These are phyloP conservation scores for Eragrostis curvula DNA, from an alignment of 176 grass and related monocot genomes.

Conservation along the genomic window DNA sequence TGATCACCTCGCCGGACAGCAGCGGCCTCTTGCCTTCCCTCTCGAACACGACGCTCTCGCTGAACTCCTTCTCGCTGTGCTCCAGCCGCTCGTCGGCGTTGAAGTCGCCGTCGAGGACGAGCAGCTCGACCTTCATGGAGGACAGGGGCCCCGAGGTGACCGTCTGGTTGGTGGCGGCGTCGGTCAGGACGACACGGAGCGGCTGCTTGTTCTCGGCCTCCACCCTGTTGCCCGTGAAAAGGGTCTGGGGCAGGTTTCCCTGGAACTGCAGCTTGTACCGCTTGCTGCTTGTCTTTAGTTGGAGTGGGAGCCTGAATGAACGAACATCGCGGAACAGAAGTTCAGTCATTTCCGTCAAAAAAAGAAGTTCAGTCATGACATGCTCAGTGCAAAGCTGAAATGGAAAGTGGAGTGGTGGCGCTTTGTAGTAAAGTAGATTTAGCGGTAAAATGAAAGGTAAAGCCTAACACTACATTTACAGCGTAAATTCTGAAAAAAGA, in stretches of 20 bases:
- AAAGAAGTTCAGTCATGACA: slow-evolving; percentile 36
- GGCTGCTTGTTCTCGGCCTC: slow-evolving; percentile 66
- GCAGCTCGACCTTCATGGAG: slow-evolving; percentile 73
- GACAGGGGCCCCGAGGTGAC: slow-evolving; percentile 58
- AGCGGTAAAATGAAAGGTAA: slow-evolving; percentile 30
- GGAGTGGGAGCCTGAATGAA: slow-evolving; percentile 56
- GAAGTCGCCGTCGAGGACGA: slow-evolving; percentile 96
- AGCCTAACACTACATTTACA: slow-evolving; percentile 1
- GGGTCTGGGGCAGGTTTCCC: slow-evolving; percentile 64
- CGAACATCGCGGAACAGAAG: slow-evolving; percentile 34
- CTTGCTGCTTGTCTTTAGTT: slow-evolving; percentile 57
- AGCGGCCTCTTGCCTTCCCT: slow-evolving; percentile 86
- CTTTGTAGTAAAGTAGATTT: slow-evolving; percentile 25
- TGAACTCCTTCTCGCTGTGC: slow-evolving; percentile 83
- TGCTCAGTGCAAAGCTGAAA: neutral
- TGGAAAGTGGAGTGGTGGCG: neutral
- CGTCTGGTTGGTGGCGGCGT: slow-evolving; percentile 56
- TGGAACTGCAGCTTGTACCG: slow-evolving; percentile 79
- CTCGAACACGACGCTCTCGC: slow-evolving; percentile 70
- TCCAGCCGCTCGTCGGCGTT: slow-evolving; percentile 66
- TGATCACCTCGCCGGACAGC: slow-evolving; percentile 65
- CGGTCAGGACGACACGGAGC: slow-evolving; percentile 64
- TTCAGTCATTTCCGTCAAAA: slow-evolving; percentile 41
- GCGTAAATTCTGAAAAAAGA: slow-evolving; percentile 17
- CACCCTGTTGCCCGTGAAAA: slow-evolving; percentile 84